Base-by-base conservation (phyloP, 371 early-diverging fungal genomes). In the Mortierella sp. region DNA sequence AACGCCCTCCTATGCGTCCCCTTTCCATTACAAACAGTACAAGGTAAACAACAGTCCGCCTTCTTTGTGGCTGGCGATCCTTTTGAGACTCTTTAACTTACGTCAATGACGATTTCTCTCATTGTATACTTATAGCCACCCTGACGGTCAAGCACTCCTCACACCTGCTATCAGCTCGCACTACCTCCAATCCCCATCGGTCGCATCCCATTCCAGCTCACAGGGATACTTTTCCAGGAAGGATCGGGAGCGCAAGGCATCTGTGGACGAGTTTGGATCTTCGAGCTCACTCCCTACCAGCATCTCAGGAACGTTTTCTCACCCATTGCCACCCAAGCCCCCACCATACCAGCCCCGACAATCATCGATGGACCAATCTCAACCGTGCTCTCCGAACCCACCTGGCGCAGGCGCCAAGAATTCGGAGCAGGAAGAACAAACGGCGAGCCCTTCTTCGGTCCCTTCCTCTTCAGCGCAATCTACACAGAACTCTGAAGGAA, bases 291-390 rank as follows among this genome's bases (percentile, higher is more conserved):
- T 65, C 10, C 28, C 78, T 21, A 24, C 70, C 1, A 34, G 52
- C 24, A 19, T 54, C 31, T 21, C 78, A 2, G 78, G 78, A 45
- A 65, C 78, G 8, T 75, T 86, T 57, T 77, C 87, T 9, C 87
- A 86, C 52, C 87, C 82, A 1, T 52, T 86, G 48, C 87, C 87
- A 4, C 87, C 87, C 26, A 86, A 82, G 54, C 87, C 87, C 19
- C 76, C 68, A 70, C 77, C 81, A 28, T 73, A 76, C 19, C 85
- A 81, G 9, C 74, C 79, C 4, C 81, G 85, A n/a, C 81, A 79
- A 14, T 70, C 80, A 14, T 79, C 82, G 9, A 48, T 50, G 13
- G 85, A 85, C 47, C 85, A 76, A 34, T 38, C 75, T 9, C 73
- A 57, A n/a, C 21, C 80, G 24, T 73, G 72, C 21, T 72, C 81